Evolutionary conservation across 352 stramenopile genomes (phyloP), one percentile per base, ranked within the genome.

Genomic region (Phytophthora syringae): DNA sequence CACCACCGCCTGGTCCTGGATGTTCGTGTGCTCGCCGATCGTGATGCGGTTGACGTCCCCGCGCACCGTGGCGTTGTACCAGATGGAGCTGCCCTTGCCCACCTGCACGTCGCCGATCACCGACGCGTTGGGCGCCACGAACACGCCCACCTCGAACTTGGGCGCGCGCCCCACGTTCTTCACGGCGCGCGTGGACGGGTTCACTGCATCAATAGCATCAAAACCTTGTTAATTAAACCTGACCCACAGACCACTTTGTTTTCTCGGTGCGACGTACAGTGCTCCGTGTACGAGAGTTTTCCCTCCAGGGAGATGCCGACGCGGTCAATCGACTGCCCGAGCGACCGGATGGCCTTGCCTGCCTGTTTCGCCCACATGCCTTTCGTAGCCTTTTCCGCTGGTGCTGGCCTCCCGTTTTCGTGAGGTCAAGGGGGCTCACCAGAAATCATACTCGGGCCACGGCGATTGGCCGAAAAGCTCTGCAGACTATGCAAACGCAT

Each of bases 91-190:
- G 62, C 88, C 88, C 53, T 88, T 86, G 64, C 93, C 93, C 44
- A 98, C 84, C 74, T 93, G 93, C 21, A 98, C 94, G 62, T 98
- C 90, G 24, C 94, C 94, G 61, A 98, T 96, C 28, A 98, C 87
- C 4, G 88, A 94, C 45, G 94, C 93, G 52, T 95, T 98, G 6
- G 93, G 93, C 25, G 93, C 94, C 50, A 98, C 80, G 60, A 98
- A 98, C 51, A 80, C 84, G 34, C 63, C 70, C 6, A 79, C 55
- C 28, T 75, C 77, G 55, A 92, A 78, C 52, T 64, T 74, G 6
- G 88, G 88, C 52, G 77, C 61, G 61, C 88, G 83, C 22, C 85
- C 86, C 21, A 77, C 47, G 65, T 95, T 93, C 39, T 77, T 82
- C 20, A 97, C 85, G 27, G 82, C 70, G 27, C 89, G 86, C 37